Base-by-base conservation (phyloP, 495 filamentous ascomycete genomes). In the Parmelia sp. region DNA sequence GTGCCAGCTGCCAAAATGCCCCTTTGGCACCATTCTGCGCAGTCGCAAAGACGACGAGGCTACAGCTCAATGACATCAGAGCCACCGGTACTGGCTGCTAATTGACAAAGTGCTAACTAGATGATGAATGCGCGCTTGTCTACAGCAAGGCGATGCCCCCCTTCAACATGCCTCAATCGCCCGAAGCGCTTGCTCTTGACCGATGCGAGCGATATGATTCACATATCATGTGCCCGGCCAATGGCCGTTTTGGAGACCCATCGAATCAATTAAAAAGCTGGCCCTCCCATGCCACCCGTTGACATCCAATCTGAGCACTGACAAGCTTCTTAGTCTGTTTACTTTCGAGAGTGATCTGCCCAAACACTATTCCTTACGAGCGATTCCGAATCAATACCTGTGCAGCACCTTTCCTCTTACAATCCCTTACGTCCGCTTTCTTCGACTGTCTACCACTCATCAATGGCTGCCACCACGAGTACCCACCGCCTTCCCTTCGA, bases 261-360 rank as follows among this genome's bases (percentile, higher is more conserved):
- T 53, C 25, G 17, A 53, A 53, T 53, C 25, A 53, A 6, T 53
- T 53, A 29, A 53, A 53, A 53, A 53, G 49, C 49, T 53, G 49
- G 31, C 49, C 4, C 19, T 31, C 14, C 27, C 49, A 11, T 12
- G 23, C 27, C 47, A 29, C 23, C 25, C 4, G 23, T 12, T 21
- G 27, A 29, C 12, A 53, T 53, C 49, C 1, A 31, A 53, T 29
- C 11, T 29, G 3, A 29, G 17, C 17, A 51, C 25, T 15, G 25
- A 29, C 47, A 51, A 51, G 17, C 23, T 15, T 17, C 49, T 53
- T 19, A 17, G 49, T 12, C 25, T 19, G 25, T 31, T 53, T 31
- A 19, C 49, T 29, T 31, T 31, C n/a, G 7, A 5, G 25, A 0
- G 49, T 31, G 49, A 51, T 51, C 45, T 51, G 2, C 45, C 49